phyloP scores from a whole-genome alignment of 192 early-diverging fungal genomes.

The Linnemannia schmuckeri region DNA sequence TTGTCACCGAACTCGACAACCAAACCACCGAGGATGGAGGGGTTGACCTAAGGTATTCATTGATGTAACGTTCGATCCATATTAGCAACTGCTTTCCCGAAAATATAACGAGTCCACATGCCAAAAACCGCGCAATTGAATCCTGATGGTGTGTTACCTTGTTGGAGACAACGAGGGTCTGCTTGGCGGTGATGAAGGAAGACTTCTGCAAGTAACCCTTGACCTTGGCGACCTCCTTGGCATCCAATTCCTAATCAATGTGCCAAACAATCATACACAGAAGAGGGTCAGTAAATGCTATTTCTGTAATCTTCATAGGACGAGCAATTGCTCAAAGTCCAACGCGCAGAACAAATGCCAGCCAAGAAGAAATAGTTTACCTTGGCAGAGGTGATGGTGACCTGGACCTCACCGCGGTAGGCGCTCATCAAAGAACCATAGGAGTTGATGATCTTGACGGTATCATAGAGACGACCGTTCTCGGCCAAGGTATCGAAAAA shows the following conservation, averaged over 20 bases:
- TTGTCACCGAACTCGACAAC: slow-evolving; percentile 97
- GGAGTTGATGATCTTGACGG: slow-evolving; percentile 82
- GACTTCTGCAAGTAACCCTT: slow-evolving; percentile 86
- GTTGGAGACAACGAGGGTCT: slow-evolving; percentile 89
- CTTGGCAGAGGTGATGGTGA: slow-evolving; percentile 92
- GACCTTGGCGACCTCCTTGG: slow-evolving; percentile 76
- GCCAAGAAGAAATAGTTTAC: slow-evolving; percentile 53
- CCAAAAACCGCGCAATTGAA: background rate
- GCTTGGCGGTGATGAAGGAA: slow-evolving; percentile 79
- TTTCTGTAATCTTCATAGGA: background rate
- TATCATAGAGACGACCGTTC: slow-evolving; percentile 93
- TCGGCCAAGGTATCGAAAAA: slow-evolving; percentile 94
- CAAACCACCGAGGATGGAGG: slow-evolving; percentile 94
- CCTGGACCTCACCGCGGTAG: slow-evolving; percentile 87
- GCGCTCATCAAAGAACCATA: slow-evolving; percentile 91
- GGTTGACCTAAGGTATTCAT: slow-evolving; percentile 74
- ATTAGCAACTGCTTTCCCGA: background rate
- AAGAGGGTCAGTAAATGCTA: background rate
- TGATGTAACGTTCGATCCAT: background rate
- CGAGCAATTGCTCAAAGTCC: background rate
- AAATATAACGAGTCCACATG: too few species aligned
- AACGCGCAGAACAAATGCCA: background rate
- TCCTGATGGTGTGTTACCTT: slow-evolving; percentile 67
- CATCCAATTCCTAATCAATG: slow-evolving; percentile 75
- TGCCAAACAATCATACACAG: background rate